Evolutionary conservation across 192 early-diverging fungal genomes (phyloP), one percentile per base, ranked within the genome.

Genomic region (Coemansia aciculifera): DNA sequence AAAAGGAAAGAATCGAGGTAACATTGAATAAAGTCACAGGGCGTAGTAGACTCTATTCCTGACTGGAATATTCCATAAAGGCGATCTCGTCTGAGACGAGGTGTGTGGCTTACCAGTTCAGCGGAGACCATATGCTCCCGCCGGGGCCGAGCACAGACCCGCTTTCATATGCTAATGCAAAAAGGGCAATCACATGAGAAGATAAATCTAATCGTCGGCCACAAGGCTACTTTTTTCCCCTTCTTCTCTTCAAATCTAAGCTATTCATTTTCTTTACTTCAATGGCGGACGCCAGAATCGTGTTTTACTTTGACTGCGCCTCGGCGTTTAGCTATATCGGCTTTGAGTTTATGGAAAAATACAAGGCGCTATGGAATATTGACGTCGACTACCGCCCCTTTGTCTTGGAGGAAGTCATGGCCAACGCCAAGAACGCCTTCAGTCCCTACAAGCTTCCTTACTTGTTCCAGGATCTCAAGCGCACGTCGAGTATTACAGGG

Each of bases 331-430:
- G 78, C 66, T 80, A 80, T 66, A 71, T 80, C 6, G 78, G 78
- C 11, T 80, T 80, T 32, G 78, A 80, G 73, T 80, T 80, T 66
- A 80, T 80, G 78, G 78, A 80, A 51, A 69, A 56, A 38, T 80
- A 80, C 67, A 57, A 54, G 19, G 17, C 49, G 46, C 66, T 80
- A 11, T 80, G 78, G 78, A 59, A 71, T 57, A 65, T 80, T 36
- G 24, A 71, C 2, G 73, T 80, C 1, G 78, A 80, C 56, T 80
- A 80, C 66, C 69, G 78, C 2, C 78, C 78, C 15, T 75, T 80
- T 54, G 37, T 39, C 46, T 59, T 80, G 11, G 49, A 39, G 8
- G 42, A 74, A 0, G 78, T 75, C 9, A 72, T 80, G 78, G 66
- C 61, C 10, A 65, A 72, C 2, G 69, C 78, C 19, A 48, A 71